Evolutionary conservation across 2,329 filamentous ascomycete species (phyloP), one percentile per base, ranked within the genome.

Genomic region (Fusarium globosum): DNA sequence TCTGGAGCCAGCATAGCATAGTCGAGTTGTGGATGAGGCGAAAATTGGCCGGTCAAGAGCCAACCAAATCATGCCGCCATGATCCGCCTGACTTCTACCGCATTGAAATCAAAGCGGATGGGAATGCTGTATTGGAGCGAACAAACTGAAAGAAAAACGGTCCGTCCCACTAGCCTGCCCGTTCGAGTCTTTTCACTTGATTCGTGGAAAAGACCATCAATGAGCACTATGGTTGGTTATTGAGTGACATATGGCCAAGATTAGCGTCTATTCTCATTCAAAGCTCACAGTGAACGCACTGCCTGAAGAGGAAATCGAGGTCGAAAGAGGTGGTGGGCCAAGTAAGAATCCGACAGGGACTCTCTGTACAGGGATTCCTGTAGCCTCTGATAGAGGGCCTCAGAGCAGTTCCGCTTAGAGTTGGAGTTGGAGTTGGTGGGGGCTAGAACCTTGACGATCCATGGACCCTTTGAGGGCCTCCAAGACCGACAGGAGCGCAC

Each of bases 161-260:
- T 71, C 78, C 78, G 78, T 79, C 62, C 78, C 78, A 78, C 67
- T 76, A 74, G 75, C 65, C 72, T 65, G 60, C 53, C 77, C 52
- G 56, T 49, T 45, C 58, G 45, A 60, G 57, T 57, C 28, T 51
- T 64, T 39, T 41, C 65, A 35, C 45, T 60, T 61, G 56, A 61
- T 64, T 68, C 41, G 46, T 61, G 61, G 61, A 65, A 49, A 41
- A 65, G 45, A 41, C 26, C 43, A 61, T 30, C 66, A 61, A 72
- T 75, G 65, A 26, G 42, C 52, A 35, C 57, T 55, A 51, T 70
- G 65, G 77, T 79, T 77, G 74, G 75, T 51, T 58, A 21, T 71
- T 35, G 33, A 56, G 61, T 53, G 64, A 60, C 48, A 71, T 66
- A 67, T 59, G 45, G 65, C 53, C 55, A 58, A 66, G 61, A 62